These are phyloP conservation scores for Alectoria sarmentosa DNA, from an alignment of 495 filamentous ascomycete genomes.

Conservation along the genomic window DNA sequence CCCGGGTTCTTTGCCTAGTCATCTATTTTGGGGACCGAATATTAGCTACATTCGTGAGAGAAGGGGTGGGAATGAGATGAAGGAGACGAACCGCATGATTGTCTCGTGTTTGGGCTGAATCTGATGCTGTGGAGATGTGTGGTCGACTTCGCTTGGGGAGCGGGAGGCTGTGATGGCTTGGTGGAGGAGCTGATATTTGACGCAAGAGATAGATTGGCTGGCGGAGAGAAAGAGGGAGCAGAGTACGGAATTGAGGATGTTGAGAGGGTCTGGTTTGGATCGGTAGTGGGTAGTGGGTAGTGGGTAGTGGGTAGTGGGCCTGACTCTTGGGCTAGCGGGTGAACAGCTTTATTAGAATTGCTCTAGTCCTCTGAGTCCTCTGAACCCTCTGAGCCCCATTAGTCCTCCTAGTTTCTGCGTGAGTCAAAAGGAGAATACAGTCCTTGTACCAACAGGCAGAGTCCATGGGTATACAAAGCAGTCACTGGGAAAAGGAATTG, in stretches of 20 bases:
- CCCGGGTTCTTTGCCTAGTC: not conserved
- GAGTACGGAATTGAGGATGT: not conserved
- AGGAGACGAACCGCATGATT: constrained; percentile 2
- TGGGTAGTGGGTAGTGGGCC: fast-evolving
- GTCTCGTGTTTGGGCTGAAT: not conserved
- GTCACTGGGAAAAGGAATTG: not conserved
- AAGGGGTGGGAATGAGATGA: not conserved
- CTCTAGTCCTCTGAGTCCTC: constrained; percentile 1
- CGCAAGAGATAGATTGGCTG: not conserved
- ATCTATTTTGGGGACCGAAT: not conserved
- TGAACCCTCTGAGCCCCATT: not conserved
- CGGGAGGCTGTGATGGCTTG: not conserved
- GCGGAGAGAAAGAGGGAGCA: not conserved
- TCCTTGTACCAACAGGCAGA: not conserved
- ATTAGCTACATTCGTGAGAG: not conserved
- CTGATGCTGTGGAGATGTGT: not conserved
- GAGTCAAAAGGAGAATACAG: not conserved
- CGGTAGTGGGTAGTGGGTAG: not conserved
- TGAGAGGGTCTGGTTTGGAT: not conserved
- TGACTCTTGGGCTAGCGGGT: not conserved
- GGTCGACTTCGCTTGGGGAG: not conserved
- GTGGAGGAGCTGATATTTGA: not conserved
- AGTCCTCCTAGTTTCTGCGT: not conserved
- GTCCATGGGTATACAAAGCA: not conserved
- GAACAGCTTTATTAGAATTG: not conserved